Conservation (phyloP, 148 eudicot genomes). For the Spergularia marina region DNA sequence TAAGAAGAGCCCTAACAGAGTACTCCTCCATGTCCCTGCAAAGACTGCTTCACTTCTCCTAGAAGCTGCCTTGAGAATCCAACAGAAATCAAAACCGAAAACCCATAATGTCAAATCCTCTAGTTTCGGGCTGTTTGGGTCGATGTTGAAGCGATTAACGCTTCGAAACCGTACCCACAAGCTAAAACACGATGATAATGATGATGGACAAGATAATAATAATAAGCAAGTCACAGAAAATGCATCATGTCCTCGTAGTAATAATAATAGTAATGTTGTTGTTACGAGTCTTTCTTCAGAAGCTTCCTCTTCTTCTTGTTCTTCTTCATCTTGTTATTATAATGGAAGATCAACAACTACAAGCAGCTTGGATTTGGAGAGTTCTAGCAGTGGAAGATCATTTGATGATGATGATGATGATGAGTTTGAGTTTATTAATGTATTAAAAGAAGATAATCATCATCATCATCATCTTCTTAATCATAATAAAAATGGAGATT, state of each 20-base stretch:
- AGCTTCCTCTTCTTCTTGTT: neutral
- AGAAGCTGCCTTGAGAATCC: conserved; percentile 71
- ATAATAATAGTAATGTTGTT: neutral
- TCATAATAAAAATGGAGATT: conserved; percentile 25
- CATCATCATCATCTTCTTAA: neutral
- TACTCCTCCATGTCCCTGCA: conserved; percentile 64
- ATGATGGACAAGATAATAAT: neutral
- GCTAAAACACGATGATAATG: neutral
- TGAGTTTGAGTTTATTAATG: conserved; percentile 26
- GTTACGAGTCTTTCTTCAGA: conserved; percentile 9
- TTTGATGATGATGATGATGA: conserved; percentile 32
- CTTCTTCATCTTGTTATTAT: conserved; percentile 26
- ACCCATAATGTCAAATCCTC: conserved; percentile 28
- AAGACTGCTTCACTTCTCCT: conserved; percentile 60
- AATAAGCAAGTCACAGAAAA: neutral
- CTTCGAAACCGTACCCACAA: conserved; percentile 30
- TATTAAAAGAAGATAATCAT: conserved; percentile 13
- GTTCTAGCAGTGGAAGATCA: conserved; percentile 41
- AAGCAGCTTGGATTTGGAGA: conserved; percentile 53
- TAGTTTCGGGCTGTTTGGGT: conserved; percentile 55
- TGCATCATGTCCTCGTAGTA: neutral
- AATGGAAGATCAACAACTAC: conserved; percentile 28
- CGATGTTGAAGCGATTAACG: conserved; percentile 48
- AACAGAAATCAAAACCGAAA: conserved; percentile 36
- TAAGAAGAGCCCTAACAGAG: conserved; percentile 39